These are phyloP conservation scores for Leccinellum luteum DNA, from an alignment of 768 basidiomycete species.

Conservation along the genomic window DNA sequence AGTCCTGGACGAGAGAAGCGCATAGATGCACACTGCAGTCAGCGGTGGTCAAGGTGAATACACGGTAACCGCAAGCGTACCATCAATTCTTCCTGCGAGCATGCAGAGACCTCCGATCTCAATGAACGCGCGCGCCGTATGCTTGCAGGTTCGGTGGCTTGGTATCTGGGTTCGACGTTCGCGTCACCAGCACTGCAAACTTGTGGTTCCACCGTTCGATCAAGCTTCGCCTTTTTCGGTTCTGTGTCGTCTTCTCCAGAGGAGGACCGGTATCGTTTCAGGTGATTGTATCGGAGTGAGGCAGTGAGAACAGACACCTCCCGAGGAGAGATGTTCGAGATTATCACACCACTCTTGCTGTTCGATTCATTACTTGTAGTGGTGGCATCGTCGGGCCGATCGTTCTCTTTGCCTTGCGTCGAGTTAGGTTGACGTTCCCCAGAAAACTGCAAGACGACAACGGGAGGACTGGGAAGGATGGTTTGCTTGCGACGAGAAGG, in stretches of 20 bases:
- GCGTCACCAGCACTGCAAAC: not conserved
- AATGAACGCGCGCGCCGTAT: slow-evolving; percentile 40
- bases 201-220: not conserved
- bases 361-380: not conserved
- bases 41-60: not conserved
- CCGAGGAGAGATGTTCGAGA: not conserved
- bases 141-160: slow-evolving; percentile 38
- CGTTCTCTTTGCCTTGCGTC: not conserved
- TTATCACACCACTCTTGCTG: not conserved
- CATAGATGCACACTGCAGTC: too few species aligned
- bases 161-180: slow-evolving; percentile 8
- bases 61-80: not conserved
- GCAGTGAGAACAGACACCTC: not conserved
- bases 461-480: not conserved
- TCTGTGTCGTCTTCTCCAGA: not conserved
- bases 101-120: slow-evolving; percentile 27
- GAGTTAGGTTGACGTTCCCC: not conserved
- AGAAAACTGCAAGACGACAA: not conserved
- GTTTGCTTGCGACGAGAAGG: not conserved
- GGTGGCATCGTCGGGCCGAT: not conserved
- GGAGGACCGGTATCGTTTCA: slow-evolving; percentile 18
- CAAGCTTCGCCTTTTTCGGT: slow-evolving; percentile 21
- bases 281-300: not conserved
- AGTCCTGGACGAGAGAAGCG: slow-evolving; percentile 12
- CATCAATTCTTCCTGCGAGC: slow-evolving; percentile 6